Percentiles rank a stretch among this genome's conserved stretches.
phyloP scores from a whole-genome alignment of 2,329 filamentous ascomycete genomes.

The Hymenoscyphus albidus region DNA sequence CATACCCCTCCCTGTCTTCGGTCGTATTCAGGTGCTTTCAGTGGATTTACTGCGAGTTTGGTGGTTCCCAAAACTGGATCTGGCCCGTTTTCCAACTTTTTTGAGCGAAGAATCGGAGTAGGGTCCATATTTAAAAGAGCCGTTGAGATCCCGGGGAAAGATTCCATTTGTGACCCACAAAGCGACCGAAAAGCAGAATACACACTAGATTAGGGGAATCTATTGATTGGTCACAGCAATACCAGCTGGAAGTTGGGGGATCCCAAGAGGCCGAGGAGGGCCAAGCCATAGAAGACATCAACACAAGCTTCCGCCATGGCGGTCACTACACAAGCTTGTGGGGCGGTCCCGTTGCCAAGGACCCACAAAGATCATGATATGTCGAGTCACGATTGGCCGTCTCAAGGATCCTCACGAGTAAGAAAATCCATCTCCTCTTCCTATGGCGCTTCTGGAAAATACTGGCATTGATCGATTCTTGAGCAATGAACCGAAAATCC shows the following conservation, averaged over 20 bases:
- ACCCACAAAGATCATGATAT: not conserved
- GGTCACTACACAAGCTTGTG: slow-evolving; percentile 10
- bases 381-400: slow-evolving; percentile 7
- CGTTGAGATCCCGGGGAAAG: not conserved
- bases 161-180: slow-evolving; percentile 18
- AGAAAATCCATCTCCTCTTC: not conserved
- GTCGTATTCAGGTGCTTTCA: not conserved
- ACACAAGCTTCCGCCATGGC: not conserved
- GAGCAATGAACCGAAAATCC: not conserved
- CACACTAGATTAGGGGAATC: not conserved
- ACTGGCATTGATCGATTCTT: not conserved
- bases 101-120: not conserved
- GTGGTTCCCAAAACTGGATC: not conserved
- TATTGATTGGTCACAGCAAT: not conserved
- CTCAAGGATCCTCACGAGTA: not conserved
- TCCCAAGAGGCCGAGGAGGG: not conserved
- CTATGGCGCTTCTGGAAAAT: not conserved
- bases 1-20: not conserved
- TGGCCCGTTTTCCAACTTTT: not conserved
- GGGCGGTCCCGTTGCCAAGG: slow-evolving; percentile 10
- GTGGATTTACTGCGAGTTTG: not conserved
- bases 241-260: not conserved
- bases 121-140: slow-evolving; percentile 5
- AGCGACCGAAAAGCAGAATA: slow-evolving; percentile 17
- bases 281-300: not conserved